Percentiles rank a stretch among this genome's conserved stretches.
Evolutionary conservation across 306 rosid genomes (phyloP).

Genomic region (Potentilla sterilis): DNA sequence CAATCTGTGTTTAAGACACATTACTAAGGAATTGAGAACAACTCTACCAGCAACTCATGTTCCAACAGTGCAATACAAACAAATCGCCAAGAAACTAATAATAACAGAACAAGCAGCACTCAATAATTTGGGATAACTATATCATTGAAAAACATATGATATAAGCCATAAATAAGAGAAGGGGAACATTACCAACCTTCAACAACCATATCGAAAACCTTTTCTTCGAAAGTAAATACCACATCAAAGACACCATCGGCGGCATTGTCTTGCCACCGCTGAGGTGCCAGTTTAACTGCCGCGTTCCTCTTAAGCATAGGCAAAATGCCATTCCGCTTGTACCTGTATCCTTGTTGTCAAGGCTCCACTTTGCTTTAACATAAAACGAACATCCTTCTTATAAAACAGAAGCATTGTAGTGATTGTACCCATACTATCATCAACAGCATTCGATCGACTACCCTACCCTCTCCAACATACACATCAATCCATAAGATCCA

Average conservation of each 20-base stretch:
- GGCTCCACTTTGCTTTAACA: conserved; percentile 27
- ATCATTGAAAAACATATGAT: background rate
- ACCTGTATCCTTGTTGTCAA: conserved; percentile 47
- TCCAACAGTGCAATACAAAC: background rate
- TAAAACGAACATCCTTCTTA: conserved; percentile 14
- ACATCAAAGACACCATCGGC: conserved; percentile 79
- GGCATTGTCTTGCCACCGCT: conserved; percentile 94
- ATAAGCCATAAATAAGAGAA: conserved; percentile 6
- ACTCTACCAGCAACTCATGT: background rate
- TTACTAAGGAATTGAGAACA: background rate
- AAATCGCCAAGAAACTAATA: background rate
- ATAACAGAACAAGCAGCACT: background rate
- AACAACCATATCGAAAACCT: conserved; percentile 88
- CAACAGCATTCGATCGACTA: background rate
- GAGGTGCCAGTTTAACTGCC: conserved; percentile 77
- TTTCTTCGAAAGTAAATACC: conserved; percentile 83
- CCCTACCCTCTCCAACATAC: background rate
- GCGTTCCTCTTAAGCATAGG: conserved; percentile 90
- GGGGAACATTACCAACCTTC: conserved; percentile 56
- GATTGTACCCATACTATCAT: background rate
- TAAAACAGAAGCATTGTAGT: conserved; percentile 13
- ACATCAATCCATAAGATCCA: background rate
- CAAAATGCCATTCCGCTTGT: conserved; percentile 81
- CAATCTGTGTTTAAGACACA: background rate
- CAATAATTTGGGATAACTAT: background rate